Percentiles rank a stretch among this genome's conserved stretches.
These are phyloP conservation scores for Populus tremula DNA, from an alignment of 345 rosid genomes.

Conservation along the genomic window DNA sequence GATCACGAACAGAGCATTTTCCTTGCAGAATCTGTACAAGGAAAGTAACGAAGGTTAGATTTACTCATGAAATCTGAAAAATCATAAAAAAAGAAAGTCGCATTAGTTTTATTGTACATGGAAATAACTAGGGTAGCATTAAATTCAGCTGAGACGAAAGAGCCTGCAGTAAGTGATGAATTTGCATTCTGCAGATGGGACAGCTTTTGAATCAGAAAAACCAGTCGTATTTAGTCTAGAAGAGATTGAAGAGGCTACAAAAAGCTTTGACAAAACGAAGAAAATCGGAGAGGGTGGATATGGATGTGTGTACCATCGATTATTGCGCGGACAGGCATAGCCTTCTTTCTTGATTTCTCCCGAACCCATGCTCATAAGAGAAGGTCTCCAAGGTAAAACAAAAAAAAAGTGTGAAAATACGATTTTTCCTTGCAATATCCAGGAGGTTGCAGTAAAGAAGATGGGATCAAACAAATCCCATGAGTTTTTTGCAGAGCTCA, in stretches of 20 bases:
- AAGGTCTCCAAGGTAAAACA: background rate
- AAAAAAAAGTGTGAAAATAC: background rate
- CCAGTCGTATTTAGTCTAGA: constrained; percentile 39
- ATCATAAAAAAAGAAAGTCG: background rate
- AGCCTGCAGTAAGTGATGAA: background rate
- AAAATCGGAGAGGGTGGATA: constrained; percentile 62
- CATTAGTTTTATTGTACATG: background rate
- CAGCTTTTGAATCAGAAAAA: constrained; percentile 53
- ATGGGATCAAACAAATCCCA: constrained; percentile 66
- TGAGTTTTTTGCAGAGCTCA: constrained; percentile 69
- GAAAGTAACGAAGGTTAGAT: constrained; percentile 48
- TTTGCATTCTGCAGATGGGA: constrained; percentile 26
- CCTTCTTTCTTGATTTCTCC: background rate
- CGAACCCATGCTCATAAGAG: background rate
- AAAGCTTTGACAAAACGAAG: constrained; percentile 44
- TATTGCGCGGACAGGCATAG: constrained; percentile 38
- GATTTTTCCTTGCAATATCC: constrained; percentile 4
- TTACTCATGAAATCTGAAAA: background rate
- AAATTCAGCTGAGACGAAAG: background rate
- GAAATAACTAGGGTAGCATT: background rate
- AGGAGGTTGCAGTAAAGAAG: constrained; percentile 73
- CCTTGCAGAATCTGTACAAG: constrained; percentile 28
- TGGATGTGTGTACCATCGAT: constrained; percentile 52
- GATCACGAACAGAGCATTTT: constrained; percentile 28
- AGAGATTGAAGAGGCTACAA: constrained; percentile 59